These are phyloP conservation scores for Pythium chondricola DNA, from an alignment of 352 stramenopile species.

Conservation along the genomic window DNA sequence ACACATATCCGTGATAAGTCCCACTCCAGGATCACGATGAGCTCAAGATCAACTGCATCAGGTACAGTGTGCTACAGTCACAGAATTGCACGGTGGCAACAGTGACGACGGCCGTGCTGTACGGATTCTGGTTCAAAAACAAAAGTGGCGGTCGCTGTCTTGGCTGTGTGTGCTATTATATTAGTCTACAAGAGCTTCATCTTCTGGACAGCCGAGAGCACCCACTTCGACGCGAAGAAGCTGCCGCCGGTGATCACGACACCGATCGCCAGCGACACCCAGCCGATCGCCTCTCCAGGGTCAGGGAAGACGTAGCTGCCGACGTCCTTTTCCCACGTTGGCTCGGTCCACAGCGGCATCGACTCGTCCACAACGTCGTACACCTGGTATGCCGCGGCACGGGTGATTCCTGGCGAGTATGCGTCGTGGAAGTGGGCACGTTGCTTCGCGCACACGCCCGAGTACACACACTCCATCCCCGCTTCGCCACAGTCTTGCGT, in stretches of 20 bases:
- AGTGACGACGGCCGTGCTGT: too few species aligned
- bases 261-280: slow-evolving; percentile 53
- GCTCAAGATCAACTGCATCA: too few species aligned
- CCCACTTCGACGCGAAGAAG: slow-evolving; percentile 32
- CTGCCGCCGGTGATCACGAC: slow-evolving; percentile 37
- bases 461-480: slow-evolving; percentile 70
- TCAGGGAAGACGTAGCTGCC: slow-evolving; percentile 79
- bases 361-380: slow-evolving; percentile 61
- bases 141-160: too few species aligned
- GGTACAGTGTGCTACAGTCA: too few species aligned
- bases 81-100: too few species aligned
- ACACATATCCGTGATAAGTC: too few species aligned
- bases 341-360: slow-evolving; percentile 75
- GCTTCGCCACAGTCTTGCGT: slow-evolving; percentile 50
- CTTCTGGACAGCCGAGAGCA: slow-evolving; percentile 68
- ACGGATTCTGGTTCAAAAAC: too few species aligned
- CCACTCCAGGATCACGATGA: too few species aligned
- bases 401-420: slow-evolving; percentile 53
- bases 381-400: slow-evolving; percentile 34
- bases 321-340: slow-evolving; percentile 56
- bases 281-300: slow-evolving; percentile 63
- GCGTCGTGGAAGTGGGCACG: slow-evolving; percentile 75
- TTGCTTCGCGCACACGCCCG: slow-evolving; percentile 54
- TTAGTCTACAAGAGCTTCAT: slow-evolving; percentile 70
- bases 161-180: too few species aligned